Evolutionary conservation across 2,329 filamentous ascomycete genomes (phyloP).

Genomic region (Rhytidhysteron rufulum): DNA sequence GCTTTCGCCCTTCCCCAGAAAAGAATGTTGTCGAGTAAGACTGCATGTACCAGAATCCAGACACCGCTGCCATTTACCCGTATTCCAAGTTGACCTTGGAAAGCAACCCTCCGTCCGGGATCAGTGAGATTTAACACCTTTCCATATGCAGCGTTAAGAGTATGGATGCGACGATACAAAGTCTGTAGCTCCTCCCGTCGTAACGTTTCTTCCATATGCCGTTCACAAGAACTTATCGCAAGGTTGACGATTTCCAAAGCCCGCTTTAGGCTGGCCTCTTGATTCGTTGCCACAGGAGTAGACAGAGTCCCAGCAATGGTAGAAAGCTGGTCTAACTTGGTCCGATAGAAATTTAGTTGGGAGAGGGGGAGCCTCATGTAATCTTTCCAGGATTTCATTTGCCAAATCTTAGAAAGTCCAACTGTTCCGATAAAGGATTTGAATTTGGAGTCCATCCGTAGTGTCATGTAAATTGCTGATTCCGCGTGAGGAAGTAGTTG

Average conservation of each 20-base stretch:
- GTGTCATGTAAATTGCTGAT: constrained; percentile 19
- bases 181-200: constrained; percentile 19
- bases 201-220: constrained; percentile 13
- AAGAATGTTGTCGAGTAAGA: constrained; percentile 27
- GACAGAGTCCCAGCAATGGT: constrained; percentile 5
- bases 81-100: constrained; percentile 23
- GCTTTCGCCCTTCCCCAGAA: constrained; percentile 26
- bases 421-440: constrained; percentile 21
- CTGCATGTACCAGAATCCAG: constrained; percentile 26
- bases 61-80: constrained; percentile 24
- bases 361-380: constrained; percentile 19
- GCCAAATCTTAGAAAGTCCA: constrained; percentile 19
- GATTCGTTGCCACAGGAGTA: constrained; percentile 4
- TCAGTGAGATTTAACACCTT: constrained; percentile 16
- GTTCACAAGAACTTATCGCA: constrained; percentile 10
- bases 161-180: constrained; percentile 20
- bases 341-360: constrained; percentile 20
- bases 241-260: constrained; percentile 12
- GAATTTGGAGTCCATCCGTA: constrained; percentile 19
- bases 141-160: constrained; percentile 12
- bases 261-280: constrained; percentile 10
- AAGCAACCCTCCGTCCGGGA: constrained; percentile 13
- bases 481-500: constrained; percentile 20
- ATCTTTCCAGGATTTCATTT: constrained; percentile 25
- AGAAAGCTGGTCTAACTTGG: constrained; percentile 13